Evolutionary conservation across 176 grass and related monocot genomes (phyloP).

Genomic region (Oryza meyeriana): DNA sequence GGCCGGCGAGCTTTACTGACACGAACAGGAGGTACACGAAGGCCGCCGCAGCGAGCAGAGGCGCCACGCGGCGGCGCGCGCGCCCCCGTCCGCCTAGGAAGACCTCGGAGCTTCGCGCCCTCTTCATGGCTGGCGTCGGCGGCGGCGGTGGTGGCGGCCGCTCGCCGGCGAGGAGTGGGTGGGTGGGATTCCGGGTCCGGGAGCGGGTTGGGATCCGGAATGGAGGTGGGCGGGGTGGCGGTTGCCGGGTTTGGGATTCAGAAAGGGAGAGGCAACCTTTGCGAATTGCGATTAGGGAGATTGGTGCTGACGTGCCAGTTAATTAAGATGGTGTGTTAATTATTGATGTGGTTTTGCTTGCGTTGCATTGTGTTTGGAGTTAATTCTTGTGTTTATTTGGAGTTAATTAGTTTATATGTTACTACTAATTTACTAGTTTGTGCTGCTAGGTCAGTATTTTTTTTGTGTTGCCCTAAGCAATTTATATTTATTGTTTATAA

Average conservation of each 20-base stretch:
- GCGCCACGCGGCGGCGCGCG: slow-evolving; percentile 27
- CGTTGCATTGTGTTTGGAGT: not conserved
- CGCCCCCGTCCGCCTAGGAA: slow-evolving; percentile 20
- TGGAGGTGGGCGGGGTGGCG: not conserved
- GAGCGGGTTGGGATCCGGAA: slow-evolving; percentile 15
- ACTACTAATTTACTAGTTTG: no score
- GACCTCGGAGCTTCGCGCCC: slow-evolving; percentile 42
- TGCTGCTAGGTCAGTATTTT: no score
- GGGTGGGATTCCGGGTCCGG: not conserved
- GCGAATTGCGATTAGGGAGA: not conserved
- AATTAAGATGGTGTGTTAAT: not conserved
- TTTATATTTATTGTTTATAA: no score
- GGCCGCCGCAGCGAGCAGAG: slow-evolving; percentile 36
- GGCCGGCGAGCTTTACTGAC: slow-evolving; percentile 48
- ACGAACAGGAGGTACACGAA: slow-evolving; percentile 60
- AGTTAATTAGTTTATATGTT: not conserved
- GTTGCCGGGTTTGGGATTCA: slow-evolving; percentile 16
- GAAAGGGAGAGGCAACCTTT: not conserved
- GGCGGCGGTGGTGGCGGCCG: not conserved
- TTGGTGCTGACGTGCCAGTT: slow-evolving; percentile 23
- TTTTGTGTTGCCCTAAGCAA: no score
- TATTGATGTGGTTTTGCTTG: not conserved
- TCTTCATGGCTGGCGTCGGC: slow-evolving; percentile 49
- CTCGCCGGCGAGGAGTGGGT: not conserved
- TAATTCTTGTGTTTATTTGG: not conserved